A percentile compares a stretch with the other conserved stretches of the same genome.
These are phyloP conservation scores for Globisporangium paroecandrum DNA, from an alignment of 352 stramenopile species.

Conservation along the genomic window DNA sequence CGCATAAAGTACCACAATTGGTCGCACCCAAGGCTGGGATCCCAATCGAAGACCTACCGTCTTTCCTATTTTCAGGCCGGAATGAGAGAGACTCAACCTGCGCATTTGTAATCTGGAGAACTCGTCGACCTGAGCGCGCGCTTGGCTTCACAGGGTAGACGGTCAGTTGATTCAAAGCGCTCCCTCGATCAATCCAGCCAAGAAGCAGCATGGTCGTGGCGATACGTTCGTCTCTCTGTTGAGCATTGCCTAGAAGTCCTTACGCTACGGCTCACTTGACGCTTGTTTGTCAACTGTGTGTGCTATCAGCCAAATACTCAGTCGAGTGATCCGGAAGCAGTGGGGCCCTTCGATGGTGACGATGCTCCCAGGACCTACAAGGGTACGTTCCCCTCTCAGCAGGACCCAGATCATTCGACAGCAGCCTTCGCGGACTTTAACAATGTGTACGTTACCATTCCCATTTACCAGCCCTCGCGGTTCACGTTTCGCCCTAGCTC, in stretches of 20 bases:
- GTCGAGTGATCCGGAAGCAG: neutral
- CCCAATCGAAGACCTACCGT: neutral
- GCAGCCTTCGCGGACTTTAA: neutral
- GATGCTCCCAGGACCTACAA: constrained; percentile 3
- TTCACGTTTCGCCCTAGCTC: constrained; percentile 9
- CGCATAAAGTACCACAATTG: neutral
- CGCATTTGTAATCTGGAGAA: neutral
- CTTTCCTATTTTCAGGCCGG: neutral
- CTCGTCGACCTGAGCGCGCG: neutral
- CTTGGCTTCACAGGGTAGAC: neutral
- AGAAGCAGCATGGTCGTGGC: neutral
- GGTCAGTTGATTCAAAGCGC: too few relatives aligned
- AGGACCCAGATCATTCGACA: neutral
- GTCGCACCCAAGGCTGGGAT: neutral
- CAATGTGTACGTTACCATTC: neutral
- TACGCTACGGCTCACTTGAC: neutral
- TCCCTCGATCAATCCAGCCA: neutral
- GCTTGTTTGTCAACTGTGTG: neutral
- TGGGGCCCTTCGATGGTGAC: constrained; percentile 9
- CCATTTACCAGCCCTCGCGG: constrained; percentile 4
- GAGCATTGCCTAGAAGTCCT: neutral
- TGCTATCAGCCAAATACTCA: neutral
- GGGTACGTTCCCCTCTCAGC: neutral
- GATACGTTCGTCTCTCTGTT: neutral
- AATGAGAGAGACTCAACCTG: neutral